Evolutionary conservation across 176 grass and related monocot genomes (phyloP).

Genomic region (Tillandsia leiboldiana): DNA sequence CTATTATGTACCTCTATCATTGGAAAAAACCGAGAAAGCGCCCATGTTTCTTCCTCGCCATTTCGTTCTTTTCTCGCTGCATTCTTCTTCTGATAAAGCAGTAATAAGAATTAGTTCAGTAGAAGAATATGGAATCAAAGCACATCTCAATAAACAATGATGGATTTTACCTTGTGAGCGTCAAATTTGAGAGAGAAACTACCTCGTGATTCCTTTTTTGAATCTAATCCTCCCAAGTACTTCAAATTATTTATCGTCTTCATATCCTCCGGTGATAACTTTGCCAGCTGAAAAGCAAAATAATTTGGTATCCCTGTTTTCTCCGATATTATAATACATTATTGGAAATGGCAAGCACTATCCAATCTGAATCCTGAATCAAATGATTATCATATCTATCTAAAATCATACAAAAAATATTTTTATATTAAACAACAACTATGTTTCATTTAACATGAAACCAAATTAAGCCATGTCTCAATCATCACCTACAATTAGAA

Average conservation of each 20-base stretch:
- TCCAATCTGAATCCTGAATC: background rate
- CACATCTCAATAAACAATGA: background rate
- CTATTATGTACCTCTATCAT: conserved; percentile 56
- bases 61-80: conserved; percentile 58
- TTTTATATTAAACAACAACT: too few relatives aligned
- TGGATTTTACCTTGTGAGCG: conserved; percentile 47
- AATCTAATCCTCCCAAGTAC: conserved; percentile 48
- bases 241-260: conserved; percentile 58
- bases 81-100: conserved; percentile 65
- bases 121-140: conserved; percentile 15
- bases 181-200: conserved; percentile 93
- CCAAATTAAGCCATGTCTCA: too few relatives aligned
- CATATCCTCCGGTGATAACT: conserved; percentile 71
- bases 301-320: background rate
- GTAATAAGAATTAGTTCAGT: conserved; percentile 22
- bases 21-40: conserved; percentile 75
- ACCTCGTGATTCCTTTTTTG: conserved; percentile 37
- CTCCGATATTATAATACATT: background rate
- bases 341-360: background rate
- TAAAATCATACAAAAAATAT: background rate
- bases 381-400: background rate
- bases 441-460: too few relatives aligned
- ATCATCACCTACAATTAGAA: too few relatives aligned
- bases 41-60: conserved; percentile 64
- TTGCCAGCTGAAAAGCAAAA: conserved; percentile 61